These are phyloP conservation scores for Sphagnum magellanicum DNA, from an alignment of 228 moss, liverwort and hornwort species.

Conservation along the genomic window DNA sequence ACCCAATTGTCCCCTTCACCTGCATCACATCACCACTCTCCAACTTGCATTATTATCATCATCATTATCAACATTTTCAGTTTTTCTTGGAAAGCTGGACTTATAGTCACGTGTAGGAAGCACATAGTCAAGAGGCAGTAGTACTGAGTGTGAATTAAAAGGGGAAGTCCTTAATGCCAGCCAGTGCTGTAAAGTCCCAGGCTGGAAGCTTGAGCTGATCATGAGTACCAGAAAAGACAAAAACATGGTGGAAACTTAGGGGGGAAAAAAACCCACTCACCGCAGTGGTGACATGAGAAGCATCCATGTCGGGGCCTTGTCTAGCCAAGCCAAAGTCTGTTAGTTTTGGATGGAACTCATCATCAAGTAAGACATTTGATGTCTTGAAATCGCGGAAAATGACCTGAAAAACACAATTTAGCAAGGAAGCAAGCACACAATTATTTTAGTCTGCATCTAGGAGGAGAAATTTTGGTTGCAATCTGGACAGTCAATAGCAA, in stretches of 20 bases:
- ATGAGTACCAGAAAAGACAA: too few relatives aligned
- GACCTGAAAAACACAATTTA: constrained; percentile 10
- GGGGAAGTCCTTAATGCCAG: not conserved
- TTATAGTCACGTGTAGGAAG: not conserved
- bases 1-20: constrained; percentile 48
- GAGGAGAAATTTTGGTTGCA: not conserved
- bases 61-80: not conserved
- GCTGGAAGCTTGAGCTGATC: too few relatives aligned
- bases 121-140: not conserved
- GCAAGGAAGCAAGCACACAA: too few relatives aligned
- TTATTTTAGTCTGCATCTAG: not conserved
- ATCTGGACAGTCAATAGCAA: too few relatives aligned
- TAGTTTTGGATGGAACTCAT: constrained; percentile 46
- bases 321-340: constrained; percentile 61
- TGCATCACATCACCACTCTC: not conserved
- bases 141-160: not conserved
- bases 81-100: not conserved
- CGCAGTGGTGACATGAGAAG: constrained; percentile 43
- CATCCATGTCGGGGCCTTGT: constrained; percentile 37
- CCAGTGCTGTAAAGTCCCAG: not conserved
- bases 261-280: constrained; percentile 2
- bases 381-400: constrained; percentile 66
- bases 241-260: too few relatives aligned
- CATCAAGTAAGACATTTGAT: constrained; percentile 44
- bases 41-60: not conserved